Base-by-base conservation (phyloP, 2,329 filamentous ascomycete species). In the Paecilomyces formosus region DNA sequence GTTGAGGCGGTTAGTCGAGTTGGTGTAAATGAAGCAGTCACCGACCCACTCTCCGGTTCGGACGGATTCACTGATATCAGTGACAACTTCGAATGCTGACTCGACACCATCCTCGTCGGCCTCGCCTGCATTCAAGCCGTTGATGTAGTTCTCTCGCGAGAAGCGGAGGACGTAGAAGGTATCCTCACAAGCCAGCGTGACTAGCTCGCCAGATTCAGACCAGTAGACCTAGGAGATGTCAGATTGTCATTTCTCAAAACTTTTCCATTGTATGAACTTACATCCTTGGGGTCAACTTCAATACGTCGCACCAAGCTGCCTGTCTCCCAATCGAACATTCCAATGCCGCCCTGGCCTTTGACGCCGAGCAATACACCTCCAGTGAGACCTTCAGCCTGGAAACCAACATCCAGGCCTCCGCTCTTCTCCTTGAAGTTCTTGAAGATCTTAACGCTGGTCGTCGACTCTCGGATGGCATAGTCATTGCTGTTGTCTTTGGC, bases 1-100 rank as follows among this genome's bases (percentile, higher is more conserved):
- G 81, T 97, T 97, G 60, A 99, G 82, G 62, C 94, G 89, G 81
- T 97, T 97, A 9, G 92, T 96, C 74, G 84, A 89, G 81, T 96
- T 97, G 57, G 94, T 97, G 82, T 97, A 99, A 73, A 97, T 92
- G 82, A 99, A 96, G 79, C 93, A 96, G 78, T 99, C 94, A 62
- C 94, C 94, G 58, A 99, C 90, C 94, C 94, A 99, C 78, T 96
- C 90, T 66, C 93, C 94, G 21, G 93, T 97, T 64, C 90, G 89
- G 55, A 97, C 92, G 63, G 84, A 90, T 78, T 97, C 94, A 71
- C 88, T 93, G 70, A 97, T 92, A 72, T 97, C 94, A 24, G 92
- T 96, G 57, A 97, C 90, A 28, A 97, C 89, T 71, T 97, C 94
- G 66, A 99, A 97, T 5, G 94, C 94, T 24, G 92, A 84, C 79